phyloP scores from a whole-genome alignment of 345 rosid species.

The Aquilaria sinensis region DNA sequence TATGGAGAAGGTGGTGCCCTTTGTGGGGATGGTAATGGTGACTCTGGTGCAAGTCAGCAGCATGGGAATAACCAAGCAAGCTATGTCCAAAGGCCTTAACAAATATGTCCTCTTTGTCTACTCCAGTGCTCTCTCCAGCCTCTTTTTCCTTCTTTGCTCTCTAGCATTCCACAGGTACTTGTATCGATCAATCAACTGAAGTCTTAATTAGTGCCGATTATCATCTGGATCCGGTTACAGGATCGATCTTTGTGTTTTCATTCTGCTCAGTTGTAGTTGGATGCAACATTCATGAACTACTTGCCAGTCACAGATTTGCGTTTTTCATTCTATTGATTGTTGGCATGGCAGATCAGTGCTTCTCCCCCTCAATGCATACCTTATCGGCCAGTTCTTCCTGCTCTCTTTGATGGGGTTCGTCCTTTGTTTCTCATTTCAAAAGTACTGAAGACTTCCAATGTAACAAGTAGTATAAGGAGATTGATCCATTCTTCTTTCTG shows the following conservation, averaged over 20 bases:
- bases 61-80: conserved; percentile 19
- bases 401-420: conserved; percentile 22
- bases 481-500: not conserved
- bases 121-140: conserved; percentile 11
- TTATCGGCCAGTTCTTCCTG: conserved; percentile 19
- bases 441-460: too few relatives aligned
- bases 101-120: conserved; percentile 22
- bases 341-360: conserved; percentile 7
- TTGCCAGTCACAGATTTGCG: too few relatives aligned
- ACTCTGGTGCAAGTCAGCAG: conserved; percentile 20
- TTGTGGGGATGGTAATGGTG: conserved; percentile 23
- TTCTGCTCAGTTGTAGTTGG: not conserved
- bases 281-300: too few relatives aligned
- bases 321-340: too few relatives aligned
- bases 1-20: conserved; percentile 3
- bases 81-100: conserved; percentile 19
- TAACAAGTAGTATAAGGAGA: not conserved
- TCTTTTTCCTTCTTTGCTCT: conserved; percentile 19
- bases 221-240: not conserved
- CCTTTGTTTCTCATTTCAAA: not conserved
- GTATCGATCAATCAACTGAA: not conserved
- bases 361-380: conserved; percentile 10
- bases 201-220: not conserved
- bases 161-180: conserved; percentile 19
- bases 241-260: too few relatives aligned